Base-by-base conservation (phyloP, 331 rosid species). In the Cucumis variabilis region DNA sequence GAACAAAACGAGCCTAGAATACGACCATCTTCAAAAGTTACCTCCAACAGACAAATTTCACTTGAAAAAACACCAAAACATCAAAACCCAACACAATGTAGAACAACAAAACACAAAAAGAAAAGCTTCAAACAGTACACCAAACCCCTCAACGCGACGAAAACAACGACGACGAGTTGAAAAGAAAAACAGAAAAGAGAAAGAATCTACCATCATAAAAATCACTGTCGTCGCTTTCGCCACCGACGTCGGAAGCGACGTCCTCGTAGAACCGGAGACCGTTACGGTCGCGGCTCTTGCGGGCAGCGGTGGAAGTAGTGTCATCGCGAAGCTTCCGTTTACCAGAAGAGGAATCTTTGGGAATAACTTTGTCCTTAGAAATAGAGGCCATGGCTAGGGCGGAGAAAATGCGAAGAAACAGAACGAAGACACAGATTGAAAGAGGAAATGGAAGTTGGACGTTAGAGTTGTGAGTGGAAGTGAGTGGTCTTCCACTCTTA, bases 181-280 rank as follows among this genome's bases (percentile, higher is more conserved):
- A 44, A 44, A 44, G 6, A 71, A 28, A 78, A 28, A n/a, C 1
- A 70, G 44, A 37, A 0, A 63, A 78, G 33, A 25, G 41, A 68
- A 19, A 67, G 73, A 89, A 21, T 19, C 50, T 89, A 97, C 99
- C 94, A 30, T 90, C 87, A 16, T 30, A 87, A 55, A 90, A 87
- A 67, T 91, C 94, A 65, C 89, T 87, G 74, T 88, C 91, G 71
- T 91, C 93, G 68, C 87, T 76, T 3, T 28, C 89, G 15, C 85
- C 92, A 2, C 90, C 95, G 19, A 88, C 69, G 13, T 89, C 94
- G 19, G 88, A 91, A 3, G 93, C 91, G 48, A 72, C 66, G 25
- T 96, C 94, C 11, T 97, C 98, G 78, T 96, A 93, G 87, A 97
- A 97, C 93, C 89, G 93, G 23, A 94, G 91, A 17, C 90, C 92